phyloP scores from a whole-genome alignment of 768 basidiomycete species.

The Russula brevipes region DNA sequence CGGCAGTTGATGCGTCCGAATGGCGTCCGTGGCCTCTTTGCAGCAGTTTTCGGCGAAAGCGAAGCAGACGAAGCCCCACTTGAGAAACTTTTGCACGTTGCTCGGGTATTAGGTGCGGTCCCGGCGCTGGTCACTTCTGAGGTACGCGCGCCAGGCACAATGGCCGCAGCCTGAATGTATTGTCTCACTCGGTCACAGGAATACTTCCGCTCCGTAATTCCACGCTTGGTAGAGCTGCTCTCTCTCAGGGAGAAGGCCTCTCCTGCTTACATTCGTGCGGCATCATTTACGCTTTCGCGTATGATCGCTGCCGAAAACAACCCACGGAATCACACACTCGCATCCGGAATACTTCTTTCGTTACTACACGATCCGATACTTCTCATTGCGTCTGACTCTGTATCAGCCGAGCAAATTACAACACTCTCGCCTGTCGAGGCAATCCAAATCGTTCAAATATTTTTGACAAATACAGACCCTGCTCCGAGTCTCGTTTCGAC shows the following conservation, averaged over 20 bases:
- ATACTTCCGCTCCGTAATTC: constrained; percentile 53
- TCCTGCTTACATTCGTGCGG: constrained; percentile 50
- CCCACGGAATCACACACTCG: constrained; percentile 29
- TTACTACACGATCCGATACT: constrained; percentile 53
- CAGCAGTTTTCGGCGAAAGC: constrained; percentile 63
- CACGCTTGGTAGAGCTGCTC: constrained; percentile 51
- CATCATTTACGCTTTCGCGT: constrained; percentile 63
- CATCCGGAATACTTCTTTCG: constrained; percentile 39
- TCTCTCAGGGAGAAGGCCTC: constrained; percentile 35
- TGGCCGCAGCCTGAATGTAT: neutral
- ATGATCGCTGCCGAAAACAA: constrained; percentile 44
- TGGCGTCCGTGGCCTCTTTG: constrained; percentile 64
- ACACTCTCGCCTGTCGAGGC: constrained; percentile 35
- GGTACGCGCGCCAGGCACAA: constrained; percentile 37
- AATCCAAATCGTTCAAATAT: constrained; percentile 46
- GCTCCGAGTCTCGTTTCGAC: constrained; percentile 60
- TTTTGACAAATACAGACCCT: constrained; percentile 75
- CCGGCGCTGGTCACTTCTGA: constrained; percentile 51
- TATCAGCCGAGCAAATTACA: constrained; percentile 5
- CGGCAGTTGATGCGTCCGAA: constrained; percentile 64
- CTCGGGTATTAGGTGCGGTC: constrained; percentile 55
- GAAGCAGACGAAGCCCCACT: constrained; percentile 52
- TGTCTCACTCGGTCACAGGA: constrained; percentile 38
- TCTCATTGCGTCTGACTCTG: constrained; percentile 11
- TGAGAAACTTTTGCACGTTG: constrained; percentile 69